Percentiles rank a stretch among this genome's conserved stretches.
Evolutionary conservation across 768 basidiomycete species (phyloP).

Genomic region (Ramaria sp.): DNA sequence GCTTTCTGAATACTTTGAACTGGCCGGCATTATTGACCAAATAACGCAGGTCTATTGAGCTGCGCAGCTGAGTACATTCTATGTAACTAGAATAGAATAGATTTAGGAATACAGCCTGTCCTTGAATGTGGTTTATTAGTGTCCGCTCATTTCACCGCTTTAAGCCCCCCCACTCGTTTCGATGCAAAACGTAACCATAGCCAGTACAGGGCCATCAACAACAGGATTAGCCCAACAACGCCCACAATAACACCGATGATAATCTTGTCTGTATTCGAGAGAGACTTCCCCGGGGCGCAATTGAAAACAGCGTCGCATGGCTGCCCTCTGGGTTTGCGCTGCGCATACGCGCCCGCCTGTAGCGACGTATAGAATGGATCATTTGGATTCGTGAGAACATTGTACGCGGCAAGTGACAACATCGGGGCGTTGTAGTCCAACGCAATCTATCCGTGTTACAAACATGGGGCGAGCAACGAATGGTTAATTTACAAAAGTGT

Average conservation of each 20-base stretch:
- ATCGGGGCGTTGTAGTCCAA: conserved; percentile 86
- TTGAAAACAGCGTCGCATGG: conserved; percentile 72
- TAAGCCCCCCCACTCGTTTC: neutral
- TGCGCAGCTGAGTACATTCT: too few relatives aligned
- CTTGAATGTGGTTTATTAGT: neutral
- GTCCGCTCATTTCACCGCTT: neutral
- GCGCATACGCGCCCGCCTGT: conserved; percentile 53
- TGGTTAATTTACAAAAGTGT: neutral
- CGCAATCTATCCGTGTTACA: conserved; percentile 37
- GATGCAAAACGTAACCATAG: conserved; percentile 11
- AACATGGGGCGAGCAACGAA: neutral
- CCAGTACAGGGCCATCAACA: conserved; percentile 28
- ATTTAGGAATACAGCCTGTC: neutral
- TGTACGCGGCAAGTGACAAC: conserved; percentile 74
- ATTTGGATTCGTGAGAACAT: conserved; percentile 45
- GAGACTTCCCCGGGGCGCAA: conserved; percentile 26
- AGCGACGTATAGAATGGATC: conserved; percentile 76
- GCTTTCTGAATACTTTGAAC: neutral
- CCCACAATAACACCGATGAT: conserved; percentile 60
- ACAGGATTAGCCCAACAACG: conserved; percentile 47
- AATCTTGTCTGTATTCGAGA: conserved; percentile 53
- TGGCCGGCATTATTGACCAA: neutral
- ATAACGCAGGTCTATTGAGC: conserved; percentile 2
- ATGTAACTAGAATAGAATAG: neutral
- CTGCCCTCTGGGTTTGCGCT: conserved; percentile 47